Percentiles rank a stretch among this genome's conserved stretches.
Evolutionary conservation across 257 asterid species (phyloP).

Genomic region (Nicotiana sylvestris): DNA sequence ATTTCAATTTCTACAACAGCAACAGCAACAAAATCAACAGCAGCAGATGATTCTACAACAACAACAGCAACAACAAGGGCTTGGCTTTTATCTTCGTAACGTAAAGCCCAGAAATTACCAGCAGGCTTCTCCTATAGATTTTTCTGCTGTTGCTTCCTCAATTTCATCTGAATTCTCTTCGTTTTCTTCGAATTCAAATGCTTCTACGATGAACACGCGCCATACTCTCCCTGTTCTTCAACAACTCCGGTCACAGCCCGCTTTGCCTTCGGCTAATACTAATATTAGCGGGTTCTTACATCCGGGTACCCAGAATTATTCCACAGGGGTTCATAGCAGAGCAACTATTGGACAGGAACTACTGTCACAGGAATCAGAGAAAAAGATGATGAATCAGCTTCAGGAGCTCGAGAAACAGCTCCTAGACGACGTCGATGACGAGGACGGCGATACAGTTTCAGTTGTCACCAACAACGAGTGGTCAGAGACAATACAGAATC

Average conservation of each 20-base stretch:
- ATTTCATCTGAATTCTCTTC: conserved; percentile 26
- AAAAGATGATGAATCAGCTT: conserved; percentile 48
- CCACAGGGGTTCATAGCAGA: conserved; percentile 21
- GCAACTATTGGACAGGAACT: conserved; percentile 11
- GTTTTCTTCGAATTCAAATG: conserved; percentile 32
- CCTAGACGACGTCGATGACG: conserved; percentile 56
- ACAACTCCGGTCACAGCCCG: conserved; percentile 34
- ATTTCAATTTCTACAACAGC: conserved; percentile 7
- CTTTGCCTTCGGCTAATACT: conserved; percentile 12
- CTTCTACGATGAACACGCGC: conserved; percentile 34
- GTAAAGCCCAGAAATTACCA: conserved; percentile 58
- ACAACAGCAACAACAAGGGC: conserved; percentile 31
- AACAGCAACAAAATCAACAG: background rate
- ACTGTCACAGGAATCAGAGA: conserved; percentile 32
- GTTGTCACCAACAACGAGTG: conserved; percentile 63
- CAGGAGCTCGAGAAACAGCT: conserved; percentile 79
- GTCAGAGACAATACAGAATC: conserved; percentile 65
- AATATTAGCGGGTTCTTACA: conserved; percentile 11
- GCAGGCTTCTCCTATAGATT: conserved; percentile 49
- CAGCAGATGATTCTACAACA: conserved; percentile 20
- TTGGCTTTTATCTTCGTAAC: conserved; percentile 59
- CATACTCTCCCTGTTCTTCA: conserved; percentile 48
- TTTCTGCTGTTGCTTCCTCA: conserved; percentile 22
- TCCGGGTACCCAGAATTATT: conserved; percentile 17
- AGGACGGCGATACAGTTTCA: conserved; percentile 36